Evolutionary conservation across 139 green algal genomes (phyloP), one percentile per base, ranked within the genome.

Genomic region (Coelastrella sp.): DNA sequence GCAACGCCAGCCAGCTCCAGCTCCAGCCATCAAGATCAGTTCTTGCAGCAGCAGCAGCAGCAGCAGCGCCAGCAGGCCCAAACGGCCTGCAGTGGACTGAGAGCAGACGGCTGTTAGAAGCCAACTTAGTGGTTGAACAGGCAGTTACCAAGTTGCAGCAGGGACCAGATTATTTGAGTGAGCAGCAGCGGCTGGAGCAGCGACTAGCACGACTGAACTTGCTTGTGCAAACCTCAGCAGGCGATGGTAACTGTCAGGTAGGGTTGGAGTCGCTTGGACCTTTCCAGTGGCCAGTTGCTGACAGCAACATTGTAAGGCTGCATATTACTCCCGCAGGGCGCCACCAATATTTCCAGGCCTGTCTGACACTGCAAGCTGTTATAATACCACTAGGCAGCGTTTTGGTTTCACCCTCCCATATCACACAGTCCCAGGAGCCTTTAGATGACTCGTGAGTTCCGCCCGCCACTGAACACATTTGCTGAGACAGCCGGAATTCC

Each of bases 181-280:
- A 89, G 72, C 70, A 82, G 9, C n/a, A 68, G 35, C 56, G 85
- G 70, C 20, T 89, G 49, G 17, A 59, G 70, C 85, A 89, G 72
- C 70, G 85, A n/a, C 72, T 89, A 75, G 72, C 19, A 20, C 17
- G 85, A 60, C 72, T 89, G n/a, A 24, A 78, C 68, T 25, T 89
- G 49, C 56, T 73, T 6, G 72, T 83, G 85, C 56, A 72, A 49
- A 14, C 59, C 11, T 20, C 58, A 27, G 85, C 27, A 20, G 85
- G 25, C 27, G 85, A 89, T 57, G 85, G 85, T n/a, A 89, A 89
- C 85, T 89, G 85, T n/a, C 85, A 89, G 85, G 85, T 89, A 22
- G 7, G 82, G 35, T 79, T 79, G 14, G 6, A 15, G 22, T 25
- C 4, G 73, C 4, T 49, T 25, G 25, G 73, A 49, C 35, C 35